A percentile compares a stretch with the other conserved stretches of the same genome.
Conservation (phyloP, 1,284 basidiomycete genomes). For the Boletus semigastroideus region DNA sequence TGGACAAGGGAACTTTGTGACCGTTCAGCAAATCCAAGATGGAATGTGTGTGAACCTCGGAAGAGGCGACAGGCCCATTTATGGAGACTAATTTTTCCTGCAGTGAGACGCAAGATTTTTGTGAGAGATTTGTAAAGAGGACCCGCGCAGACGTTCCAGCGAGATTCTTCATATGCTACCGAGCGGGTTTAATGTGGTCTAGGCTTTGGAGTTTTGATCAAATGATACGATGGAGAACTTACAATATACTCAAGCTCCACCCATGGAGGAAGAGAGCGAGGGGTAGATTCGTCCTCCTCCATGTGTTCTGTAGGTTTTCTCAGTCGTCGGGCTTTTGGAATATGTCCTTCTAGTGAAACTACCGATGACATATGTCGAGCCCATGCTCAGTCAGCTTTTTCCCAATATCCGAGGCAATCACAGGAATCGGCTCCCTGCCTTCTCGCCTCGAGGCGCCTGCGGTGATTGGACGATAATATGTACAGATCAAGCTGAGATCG, state of each 20-base stretch:
- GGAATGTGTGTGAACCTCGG: constrained; percentile 51
- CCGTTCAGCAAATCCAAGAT: constrained; percentile 67
- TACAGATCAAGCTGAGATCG: neutral
- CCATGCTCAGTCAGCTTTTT: constrained; percentile 17
- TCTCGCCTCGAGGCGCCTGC: neutral
- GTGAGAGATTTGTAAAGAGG: constrained; percentile 84
- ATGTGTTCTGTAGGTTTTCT: constrained; percentile 76
- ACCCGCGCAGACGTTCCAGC: constrained; percentile 67
- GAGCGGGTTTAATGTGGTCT: neutral
- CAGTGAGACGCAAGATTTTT: constrained; percentile 65
- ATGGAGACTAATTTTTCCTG: constrained; percentile 38
- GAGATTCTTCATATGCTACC: constrained; percentile 82
- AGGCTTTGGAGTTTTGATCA: neutral
- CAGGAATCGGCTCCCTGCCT: neutral
- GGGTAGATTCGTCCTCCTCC: constrained; percentile 86
- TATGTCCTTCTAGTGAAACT: constrained; percentile 5
- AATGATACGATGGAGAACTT: constrained; percentile 15
- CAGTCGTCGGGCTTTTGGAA: neutral
- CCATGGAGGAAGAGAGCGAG: constrained; percentile 80
- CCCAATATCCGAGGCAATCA: neutral
- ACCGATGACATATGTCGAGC: constrained; percentile 42
- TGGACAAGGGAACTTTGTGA: constrained; percentile 46
- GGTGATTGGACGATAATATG: neutral
- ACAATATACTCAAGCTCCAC: constrained; percentile 80
- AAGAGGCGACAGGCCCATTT: constrained; percentile 38